Evolutionary conservation across 2,329 filamentous ascomycete species (phyloP).

Genomic region (Coniochaeta sp.): DNA sequence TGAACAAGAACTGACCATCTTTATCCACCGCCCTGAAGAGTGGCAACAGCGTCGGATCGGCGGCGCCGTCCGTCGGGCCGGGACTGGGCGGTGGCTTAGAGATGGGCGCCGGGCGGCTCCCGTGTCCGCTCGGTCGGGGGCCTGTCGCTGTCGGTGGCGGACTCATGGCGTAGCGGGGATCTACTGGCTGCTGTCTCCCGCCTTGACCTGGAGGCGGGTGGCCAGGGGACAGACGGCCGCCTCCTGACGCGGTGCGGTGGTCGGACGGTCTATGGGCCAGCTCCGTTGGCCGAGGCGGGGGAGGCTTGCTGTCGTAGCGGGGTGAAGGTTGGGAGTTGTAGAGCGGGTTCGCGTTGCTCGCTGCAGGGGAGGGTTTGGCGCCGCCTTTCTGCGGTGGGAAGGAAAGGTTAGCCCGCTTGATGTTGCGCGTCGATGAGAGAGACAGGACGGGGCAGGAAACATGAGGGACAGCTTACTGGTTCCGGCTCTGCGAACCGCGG

Average conservation of each 20-base stretch:
- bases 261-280: conserved; percentile 20
- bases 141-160: conserved; percentile 39
- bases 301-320: conserved; percentile 42
- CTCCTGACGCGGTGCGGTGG: conserved; percentile 15
- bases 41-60: conserved; percentile 70
- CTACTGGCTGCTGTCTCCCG: neutral
- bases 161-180: conserved; percentile 35
- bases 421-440: neutral
- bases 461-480: conserved; percentile 22
- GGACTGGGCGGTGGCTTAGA: conserved; percentile 62
- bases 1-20: conserved; percentile 51
- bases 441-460: neutral
- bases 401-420: conserved; percentile 2
- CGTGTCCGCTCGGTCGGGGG: conserved; percentile 30
- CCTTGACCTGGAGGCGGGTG: conserved; percentile 10
- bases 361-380: conserved; percentile 17
- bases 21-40: conserved; percentile 91
- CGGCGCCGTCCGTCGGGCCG: conserved; percentile 35
- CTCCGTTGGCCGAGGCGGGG: conserved; percentile 31
- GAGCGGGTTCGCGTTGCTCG: conserved; percentile 3
- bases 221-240: conserved; percentile 13
- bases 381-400: conserved; percentile 24
- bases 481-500: conserved; percentile 63
- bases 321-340: conserved; percentile 29
- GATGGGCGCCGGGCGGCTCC: conserved; percentile 37